Conservation (phyloP, 225 moss, liverwort and hornwort species). For the Polytrichum commune region DNA sequence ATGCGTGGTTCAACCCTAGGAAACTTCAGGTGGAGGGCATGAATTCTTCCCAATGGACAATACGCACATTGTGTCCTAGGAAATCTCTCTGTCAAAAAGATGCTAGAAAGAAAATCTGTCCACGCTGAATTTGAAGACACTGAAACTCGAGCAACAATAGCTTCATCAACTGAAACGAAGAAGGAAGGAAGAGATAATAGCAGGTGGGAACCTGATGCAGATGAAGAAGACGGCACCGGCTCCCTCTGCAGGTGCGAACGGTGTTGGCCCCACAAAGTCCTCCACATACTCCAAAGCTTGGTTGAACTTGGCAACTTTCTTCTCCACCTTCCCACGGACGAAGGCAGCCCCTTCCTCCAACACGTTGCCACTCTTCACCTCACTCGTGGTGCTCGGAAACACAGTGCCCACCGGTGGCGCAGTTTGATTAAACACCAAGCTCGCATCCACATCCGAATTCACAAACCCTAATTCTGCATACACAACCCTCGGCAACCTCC, state of each 20-base stretch:
- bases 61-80: not conserved
- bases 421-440: constrained; percentile 24
- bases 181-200: not conserved
- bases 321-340: constrained; percentile 20
- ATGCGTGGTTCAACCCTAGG: no score
- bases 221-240: constrained; percentile 26
- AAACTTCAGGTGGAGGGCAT: no score
- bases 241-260: constrained; percentile 30
- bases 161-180: not conserved
- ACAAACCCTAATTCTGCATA: not conserved
- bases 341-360: constrained; percentile 29
- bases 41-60: no score
- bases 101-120: no score
- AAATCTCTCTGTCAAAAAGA: no score
- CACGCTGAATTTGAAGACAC: no score
- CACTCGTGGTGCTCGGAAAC: constrained; percentile 2
- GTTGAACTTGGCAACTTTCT: constrained; percentile 20
- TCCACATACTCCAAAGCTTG: constrained; percentile 32
- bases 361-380: constrained; percentile 19
- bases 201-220: constrained; percentile 29
- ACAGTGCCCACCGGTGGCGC: constrained; percentile 35
- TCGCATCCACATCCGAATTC: not conserved
- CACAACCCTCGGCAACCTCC: no score
- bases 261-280: constrained; percentile 39
- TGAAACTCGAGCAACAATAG: no score